Evolutionary conservation across 495 filamentous ascomycete species (phyloP), one percentile per base, ranked within the genome.

Genomic region (Hyaloscypha finlandica): DNA sequence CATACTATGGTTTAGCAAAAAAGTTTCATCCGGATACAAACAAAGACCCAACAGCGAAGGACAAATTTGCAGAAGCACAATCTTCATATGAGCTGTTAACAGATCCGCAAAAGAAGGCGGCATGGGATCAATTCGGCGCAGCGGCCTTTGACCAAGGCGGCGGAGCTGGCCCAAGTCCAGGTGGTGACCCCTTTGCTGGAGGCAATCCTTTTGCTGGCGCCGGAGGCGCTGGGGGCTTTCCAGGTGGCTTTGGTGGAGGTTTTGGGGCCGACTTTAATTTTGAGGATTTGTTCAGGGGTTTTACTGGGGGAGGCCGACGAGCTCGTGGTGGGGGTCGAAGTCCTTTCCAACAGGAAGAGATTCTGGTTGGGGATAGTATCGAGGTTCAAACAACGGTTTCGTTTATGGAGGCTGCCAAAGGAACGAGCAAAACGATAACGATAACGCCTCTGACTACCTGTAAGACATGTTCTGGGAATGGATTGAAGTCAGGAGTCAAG

Each of bases 11-110:
- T 61, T 81, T 97, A 67, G 95, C 95, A n/a, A 98, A 98, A 79
- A 98, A 97, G 75, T 99, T 88, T 75, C 95, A 99, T 73, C 95
- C 95, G 8, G 95, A 99, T 77, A 97, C 95, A 45, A 98, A 97
- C 81, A 99, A 97, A 78, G 95, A 97, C 61, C 74, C 92, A 8
- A 81, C 80, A 8, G 94, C 95, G 35, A 97, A 97, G 76, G 95
- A 98, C 62, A 94, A 91, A 73, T 99, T 99, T 74, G 81, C 88
- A 54, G 95, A 97, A 68, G 90, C 95, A 62, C 95, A 97, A 75
- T 82, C 89, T 2, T 91, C 95, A 3, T 99, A 98, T 75, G 95
- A 99, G 75, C 79, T 97, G 42, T 83, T 99, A 4, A 93, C 91
- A 39, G 93, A 99, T 75, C 82, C 93, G 11, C 88, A 95, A 77